Conservation (phyloP, 805 yeast species). For the Zygosaccharomyces bisporus region DNA sequence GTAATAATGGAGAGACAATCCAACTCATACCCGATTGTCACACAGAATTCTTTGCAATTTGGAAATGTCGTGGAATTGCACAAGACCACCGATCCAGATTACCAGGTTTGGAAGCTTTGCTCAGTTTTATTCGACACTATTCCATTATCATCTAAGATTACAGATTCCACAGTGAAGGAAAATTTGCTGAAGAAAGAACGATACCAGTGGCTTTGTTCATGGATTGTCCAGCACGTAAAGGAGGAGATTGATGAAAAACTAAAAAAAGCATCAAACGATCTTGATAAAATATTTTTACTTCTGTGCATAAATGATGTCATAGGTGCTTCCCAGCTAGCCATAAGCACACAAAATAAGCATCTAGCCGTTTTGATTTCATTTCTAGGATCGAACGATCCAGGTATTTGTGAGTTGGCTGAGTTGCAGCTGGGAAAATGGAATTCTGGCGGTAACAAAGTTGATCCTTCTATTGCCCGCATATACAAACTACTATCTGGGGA, state of each 20-base stretch:
- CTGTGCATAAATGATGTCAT: constrained; percentile 54
- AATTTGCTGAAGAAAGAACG: constrained; percentile 37
- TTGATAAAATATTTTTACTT: constrained; percentile 49
- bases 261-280: constrained; percentile 36
- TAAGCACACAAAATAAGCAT: constrained; percentile 60
- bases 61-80: constrained; percentile 22
- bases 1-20: constrained; percentile 26
- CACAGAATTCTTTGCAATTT: constrained; percentile 36
- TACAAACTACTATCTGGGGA: constrained; percentile 63
- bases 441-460: constrained; percentile 37
- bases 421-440: constrained; percentile 68
- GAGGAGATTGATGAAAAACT: constrained; percentile 36
- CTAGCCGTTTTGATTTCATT: constrained; percentile 66
- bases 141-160: constrained; percentile 19
- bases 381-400: constrained; percentile 64
- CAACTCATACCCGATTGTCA: constrained; percentile 40
- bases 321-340: constrained; percentile 60
- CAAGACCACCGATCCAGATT: constrained; percentile 22
- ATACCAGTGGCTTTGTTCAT: constrained; percentile 46
- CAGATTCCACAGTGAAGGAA: constrained; percentile 21
- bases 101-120: constrained; percentile 50
- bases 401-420: constrained; percentile 51
- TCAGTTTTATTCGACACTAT: constrained; percentile 57
- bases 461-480: constrained; percentile 56
- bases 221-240: constrained; percentile 52